A percentile compares a stretch with the other conserved stretches of the same genome.
These are phyloP conservation scores for Pythium guiyangense DNA, from an alignment of 352 stramenopile genomes.

Conservation along the genomic window DNA sequence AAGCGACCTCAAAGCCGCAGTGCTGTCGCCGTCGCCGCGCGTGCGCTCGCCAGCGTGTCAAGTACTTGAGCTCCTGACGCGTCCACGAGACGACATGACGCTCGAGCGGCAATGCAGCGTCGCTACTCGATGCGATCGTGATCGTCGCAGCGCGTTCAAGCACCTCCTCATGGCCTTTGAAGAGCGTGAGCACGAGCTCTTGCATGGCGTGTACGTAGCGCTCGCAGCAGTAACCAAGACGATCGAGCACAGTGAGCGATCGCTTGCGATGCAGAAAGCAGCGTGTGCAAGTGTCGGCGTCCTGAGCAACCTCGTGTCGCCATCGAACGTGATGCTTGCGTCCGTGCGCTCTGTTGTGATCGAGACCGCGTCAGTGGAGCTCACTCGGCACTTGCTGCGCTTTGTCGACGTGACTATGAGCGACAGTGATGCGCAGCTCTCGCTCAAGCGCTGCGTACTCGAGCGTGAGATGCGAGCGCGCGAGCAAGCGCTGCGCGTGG, in stretches of 20 bases:
- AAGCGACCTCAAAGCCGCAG: neutral
- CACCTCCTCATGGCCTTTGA: neutral
- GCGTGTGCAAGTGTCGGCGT: neutral
- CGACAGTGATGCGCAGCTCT: neutral
- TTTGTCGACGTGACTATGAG: neutral
- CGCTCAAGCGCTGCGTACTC: too few relatives aligned
- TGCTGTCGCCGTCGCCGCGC: neutral
- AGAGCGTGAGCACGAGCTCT: neutral
- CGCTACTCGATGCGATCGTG: neutral
- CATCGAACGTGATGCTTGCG: neutral
- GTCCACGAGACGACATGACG: neutral
- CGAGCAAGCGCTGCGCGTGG: too few relatives aligned
- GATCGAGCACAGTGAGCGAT: neutral
- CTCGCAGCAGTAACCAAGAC: neutral
- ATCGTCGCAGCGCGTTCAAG: too few relatives aligned
- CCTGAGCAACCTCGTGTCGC: neutral
- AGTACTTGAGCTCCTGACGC: conserved; percentile 1
- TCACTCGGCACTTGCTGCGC: neutral
- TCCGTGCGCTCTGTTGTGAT: neutral
- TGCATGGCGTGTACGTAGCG: neutral
- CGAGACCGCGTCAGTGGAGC: neutral
- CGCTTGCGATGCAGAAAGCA: neutral
- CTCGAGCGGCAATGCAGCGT: neutral
- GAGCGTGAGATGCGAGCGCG: too few relatives aligned
- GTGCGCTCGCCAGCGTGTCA: conserved; percentile 1